Evolutionary conservation across 2,329 filamentous ascomycete species (phyloP), one percentile per base, ranked within the genome.

Genomic region (Cladophialophora psammophila): DNA sequence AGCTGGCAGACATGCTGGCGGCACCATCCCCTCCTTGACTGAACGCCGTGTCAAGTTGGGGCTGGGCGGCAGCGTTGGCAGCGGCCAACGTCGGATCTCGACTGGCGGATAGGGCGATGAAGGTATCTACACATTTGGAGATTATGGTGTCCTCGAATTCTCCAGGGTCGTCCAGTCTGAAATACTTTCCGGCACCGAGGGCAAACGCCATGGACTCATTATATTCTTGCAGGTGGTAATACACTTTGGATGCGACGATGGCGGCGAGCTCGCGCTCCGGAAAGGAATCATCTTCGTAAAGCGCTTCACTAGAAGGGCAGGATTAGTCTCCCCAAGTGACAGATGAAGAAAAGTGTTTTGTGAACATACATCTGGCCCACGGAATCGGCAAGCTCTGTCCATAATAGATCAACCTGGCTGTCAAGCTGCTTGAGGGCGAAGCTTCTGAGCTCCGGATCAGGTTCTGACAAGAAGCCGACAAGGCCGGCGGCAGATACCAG

Each of bases 111-210:
- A 94, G 86, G 67, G 92, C 90, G 76, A 99, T 97, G 82, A 97
- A 99, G 72, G 96, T 96, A 80, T 99, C 95, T 76, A 99, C 89
- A 77, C 95, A 99, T 86, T 96, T 97, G 67, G 94, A 94, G 79
- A 98, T 94, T 82, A 99, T 98, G 65, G 95, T 99, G 83, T 99
- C 94, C 80, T 99, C 95, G 76, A 97, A 99, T 83, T 99, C 95
- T 80, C 93, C 91, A 60, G 92, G 90, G 63, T 90, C 87, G 76
- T 97, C 92, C 72, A 98, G 87, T 82, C 96, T 92, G 85, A 99
- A 97, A 58, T 97, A 89, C 78, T 97, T 92, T 68, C 95, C 95
- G 31, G 95, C 94, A 66, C 93, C 94, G 54, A 99, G 88, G 71
- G 95, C 95, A 80, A 99, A 98, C 60, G 92, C 91, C 94, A 99